Base-by-base conservation (phyloP, 2,329 filamentous ascomycete genomes). In the Pseudogymnoascus sp. region DNA sequence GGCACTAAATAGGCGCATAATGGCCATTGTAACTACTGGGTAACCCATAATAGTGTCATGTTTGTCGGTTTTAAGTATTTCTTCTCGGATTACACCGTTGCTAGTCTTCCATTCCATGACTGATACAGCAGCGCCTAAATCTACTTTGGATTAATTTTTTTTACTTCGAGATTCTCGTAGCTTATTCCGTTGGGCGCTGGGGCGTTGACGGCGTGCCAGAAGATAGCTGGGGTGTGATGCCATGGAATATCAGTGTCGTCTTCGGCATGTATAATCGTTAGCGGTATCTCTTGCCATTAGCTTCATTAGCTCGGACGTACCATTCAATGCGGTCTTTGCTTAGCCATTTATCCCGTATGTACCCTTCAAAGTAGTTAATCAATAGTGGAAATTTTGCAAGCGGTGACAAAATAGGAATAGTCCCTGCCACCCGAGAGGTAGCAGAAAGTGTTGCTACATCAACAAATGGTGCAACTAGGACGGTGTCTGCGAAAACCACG, bases 11-110 rank as follows among this genome's bases (percentile, higher is more conserved):
- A 78, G 77, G 6, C 76, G 73, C 67, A 78, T 74, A 7, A 84
- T 74, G 2, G 82, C 82, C 62, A 81, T 67, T 42, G 77, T 80
- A 0, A 83, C 75, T 5, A 82, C 73, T 0, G 81, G 80, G 69
- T 83, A 81, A 3, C 78, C 78, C 83, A 85, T 85, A 58, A 83
- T 78, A 35, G 77, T 74, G 70, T 86, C 83, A 61, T 86, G 82
- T 13, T 83, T 68, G 0, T 82, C 82, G 65, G 79, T 78, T 69
- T 81, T 82, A 4, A 82, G 63, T 5, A 86, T 80, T 59, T 84
- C 76, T 67, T 84, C 77, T 60, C 79, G 72, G n/a, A 86, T 74
- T 0, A 79, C 61, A 1, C 82, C 83, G 33, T 74, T 74, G 8
- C 70, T 64, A 0, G 78, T 80, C 52, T 66, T 69, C 74, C 78